phyloP scores from a whole-genome alignment of 345 rosid genomes.

The Rhodomyrtus tomentosa region DNA sequence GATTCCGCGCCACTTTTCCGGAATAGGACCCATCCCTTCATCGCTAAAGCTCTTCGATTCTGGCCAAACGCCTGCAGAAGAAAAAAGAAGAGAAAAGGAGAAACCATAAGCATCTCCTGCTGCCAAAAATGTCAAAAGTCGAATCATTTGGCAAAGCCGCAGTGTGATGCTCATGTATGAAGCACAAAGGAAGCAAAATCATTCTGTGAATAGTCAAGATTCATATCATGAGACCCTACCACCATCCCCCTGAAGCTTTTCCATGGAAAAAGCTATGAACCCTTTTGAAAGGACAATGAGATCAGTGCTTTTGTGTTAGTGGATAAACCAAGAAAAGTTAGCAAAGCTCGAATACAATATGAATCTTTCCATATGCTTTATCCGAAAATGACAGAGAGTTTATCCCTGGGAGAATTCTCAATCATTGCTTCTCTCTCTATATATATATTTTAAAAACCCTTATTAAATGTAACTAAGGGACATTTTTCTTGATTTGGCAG shows the following conservation, averaged over 20 bases:
- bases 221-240: not conserved
- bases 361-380: not conserved
- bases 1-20: conserved; percentile 12
- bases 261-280: not conserved
- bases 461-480: not conserved
- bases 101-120: not conserved
- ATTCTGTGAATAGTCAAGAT: not conserved
- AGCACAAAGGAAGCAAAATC: not conserved
- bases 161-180: not conserved
- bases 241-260: not conserved
- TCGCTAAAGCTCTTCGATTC: conserved; percentile 19
- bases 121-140: not conserved
- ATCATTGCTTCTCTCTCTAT: not conserved
- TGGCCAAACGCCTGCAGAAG: conserved; percentile 12
- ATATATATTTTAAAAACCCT: not conserved
- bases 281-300: not conserved
- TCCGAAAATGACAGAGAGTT: not conserved
- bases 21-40: conserved; percentile 4
- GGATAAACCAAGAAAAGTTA: not conserved
- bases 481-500: not conserved
- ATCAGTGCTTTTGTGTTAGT: not conserved
- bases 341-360: not conserved
- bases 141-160: not conserved
- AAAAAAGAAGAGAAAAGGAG: conserved; percentile 2
- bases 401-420: not conserved